Evolutionary conservation across 306 rosid genomes (phyloP), one percentile per base, ranked within the genome.

Genomic region (Quercus rubra): DNA sequence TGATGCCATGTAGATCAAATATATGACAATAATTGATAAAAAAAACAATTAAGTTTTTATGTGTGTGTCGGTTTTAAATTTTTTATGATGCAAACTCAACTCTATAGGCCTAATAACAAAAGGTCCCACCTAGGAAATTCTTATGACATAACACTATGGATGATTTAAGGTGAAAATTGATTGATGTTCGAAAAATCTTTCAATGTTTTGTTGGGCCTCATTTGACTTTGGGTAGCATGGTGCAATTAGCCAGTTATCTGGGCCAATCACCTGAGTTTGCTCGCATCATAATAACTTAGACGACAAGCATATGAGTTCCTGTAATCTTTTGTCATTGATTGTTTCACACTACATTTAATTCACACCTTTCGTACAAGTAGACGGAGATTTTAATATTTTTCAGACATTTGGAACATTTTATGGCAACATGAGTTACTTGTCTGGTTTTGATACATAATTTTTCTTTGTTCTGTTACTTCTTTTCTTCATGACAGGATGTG

Each of bases 401-500:
- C 25, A 43, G 23, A 51, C 13, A 25, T 27, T 6, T 23, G 31
- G 57, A 23, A 71, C 12, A 49, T 23, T 15, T 43, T 71, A 49
- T 9, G 75, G 59, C 15, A 49, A 49, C 57, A 70, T 67, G 51
- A 52, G 74, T 52, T 13, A 55, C 41, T 73, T 57, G 49, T 72
- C 70, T 2, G 15, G 46, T 46, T 25, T 73, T 62, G 19, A 25
- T 67, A 74, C 33, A 55, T 71, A 75, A 61, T 31, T 5, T 15
- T 63, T 66, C 75, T 27, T 78, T 5, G 30, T 74, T 64, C 17
- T 81, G 74, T n/a, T 78, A 10, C 57, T 80, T 18, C 58, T 74
- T 80, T 82, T 83, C 46, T 83, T 49, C 80, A 71, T 86, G 89
- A 68, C 88, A 93, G 97, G 93, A 85, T 66, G 85, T 72, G 62